Evolutionary conservation across 2,329 filamentous ascomycete species (phyloP).

Genomic region (Ophiosphaerella herpotricha): DNA sequence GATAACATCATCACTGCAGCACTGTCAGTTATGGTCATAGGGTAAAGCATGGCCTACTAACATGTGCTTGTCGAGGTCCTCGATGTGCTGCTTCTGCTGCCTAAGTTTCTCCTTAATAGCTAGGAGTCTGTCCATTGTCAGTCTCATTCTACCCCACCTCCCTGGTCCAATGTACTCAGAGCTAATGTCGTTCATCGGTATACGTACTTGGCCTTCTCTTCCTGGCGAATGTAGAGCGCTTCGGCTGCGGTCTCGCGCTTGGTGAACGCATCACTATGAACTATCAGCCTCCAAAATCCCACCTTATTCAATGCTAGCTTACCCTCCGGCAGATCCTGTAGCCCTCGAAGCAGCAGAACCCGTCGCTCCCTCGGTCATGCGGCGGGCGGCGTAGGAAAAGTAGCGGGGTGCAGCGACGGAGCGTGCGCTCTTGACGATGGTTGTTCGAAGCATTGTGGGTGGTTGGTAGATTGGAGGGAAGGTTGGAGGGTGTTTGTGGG

Average conservation of each 20-base stretch:
- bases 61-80: constrained; percentile 87
- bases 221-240: constrained; percentile 80
- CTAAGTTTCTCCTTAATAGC: constrained; percentile 71
- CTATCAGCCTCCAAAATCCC: constrained; percentile 7
- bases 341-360: constrained; percentile 50
- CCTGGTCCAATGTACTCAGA: not conserved
- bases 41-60: constrained; percentile 51
- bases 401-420: constrained; percentile 44
- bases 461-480: constrained; percentile 6
- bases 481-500: constrained; percentile 6
- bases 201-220: constrained; percentile 81
- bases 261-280: constrained; percentile 82
- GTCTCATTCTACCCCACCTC: not conserved
- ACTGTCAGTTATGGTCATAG: not conserved
- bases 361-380: constrained; percentile 53
- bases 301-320: constrained; percentile 12
- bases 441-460: constrained; percentile 44
- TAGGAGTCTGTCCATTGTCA: constrained; percentile 58
- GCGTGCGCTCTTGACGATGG: constrained; percentile 48
- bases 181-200: not conserved
- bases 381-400: constrained; percentile 50
- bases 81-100: constrained; percentile 80
- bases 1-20: constrained; percentile 73
- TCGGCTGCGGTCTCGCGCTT: constrained; percentile 88
- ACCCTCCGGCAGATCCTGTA: constrained; percentile 46